phyloP scores from a whole-genome alignment of 148 eudicot genomes.

The Spergularia marina region DNA sequence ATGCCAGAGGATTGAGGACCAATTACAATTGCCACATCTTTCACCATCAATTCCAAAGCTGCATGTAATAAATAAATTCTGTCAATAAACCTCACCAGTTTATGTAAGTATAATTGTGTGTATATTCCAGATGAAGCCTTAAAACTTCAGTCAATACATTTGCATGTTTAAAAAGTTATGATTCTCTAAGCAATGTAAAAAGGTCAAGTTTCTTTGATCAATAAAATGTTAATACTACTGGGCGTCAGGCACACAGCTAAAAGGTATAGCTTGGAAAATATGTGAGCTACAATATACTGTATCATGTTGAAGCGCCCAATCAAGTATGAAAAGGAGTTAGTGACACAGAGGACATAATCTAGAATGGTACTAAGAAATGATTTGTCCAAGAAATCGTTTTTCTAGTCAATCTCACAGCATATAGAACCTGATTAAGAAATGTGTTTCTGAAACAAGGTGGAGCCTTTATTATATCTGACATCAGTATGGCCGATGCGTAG shows the following conservation, averaged over 20 bases:
- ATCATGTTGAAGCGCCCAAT: background rate
- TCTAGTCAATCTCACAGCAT: background rate
- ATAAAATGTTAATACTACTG: background rate
- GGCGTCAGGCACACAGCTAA: background rate
- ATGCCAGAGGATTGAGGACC: constrained; percentile 82
- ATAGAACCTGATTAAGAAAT: background rate
- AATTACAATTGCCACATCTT: constrained; percentile 56
- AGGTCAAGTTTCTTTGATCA: too few species aligned
- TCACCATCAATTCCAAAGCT: constrained; percentile 71
- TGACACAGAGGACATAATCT: background rate
- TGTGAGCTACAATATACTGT: background rate
- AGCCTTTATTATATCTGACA: background rate
- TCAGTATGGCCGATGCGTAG: background rate
- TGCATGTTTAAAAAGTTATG: too few species aligned
- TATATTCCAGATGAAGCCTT: too few species aligned
- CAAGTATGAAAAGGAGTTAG: background rate
- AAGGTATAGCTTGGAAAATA: background rate
- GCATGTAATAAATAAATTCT: constrained; percentile 25
- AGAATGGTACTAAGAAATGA: background rate
- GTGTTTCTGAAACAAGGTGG: background rate
- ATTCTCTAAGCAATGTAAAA: too few species aligned
- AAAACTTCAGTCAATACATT: too few species aligned
- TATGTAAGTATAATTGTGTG: too few species aligned
- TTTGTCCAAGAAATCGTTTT: background rate
- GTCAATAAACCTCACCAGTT: constrained; percentile 22